Conservation (phyloP, 1,139 yeast genomes). For the Sugiyamaella pinicola region DNA sequence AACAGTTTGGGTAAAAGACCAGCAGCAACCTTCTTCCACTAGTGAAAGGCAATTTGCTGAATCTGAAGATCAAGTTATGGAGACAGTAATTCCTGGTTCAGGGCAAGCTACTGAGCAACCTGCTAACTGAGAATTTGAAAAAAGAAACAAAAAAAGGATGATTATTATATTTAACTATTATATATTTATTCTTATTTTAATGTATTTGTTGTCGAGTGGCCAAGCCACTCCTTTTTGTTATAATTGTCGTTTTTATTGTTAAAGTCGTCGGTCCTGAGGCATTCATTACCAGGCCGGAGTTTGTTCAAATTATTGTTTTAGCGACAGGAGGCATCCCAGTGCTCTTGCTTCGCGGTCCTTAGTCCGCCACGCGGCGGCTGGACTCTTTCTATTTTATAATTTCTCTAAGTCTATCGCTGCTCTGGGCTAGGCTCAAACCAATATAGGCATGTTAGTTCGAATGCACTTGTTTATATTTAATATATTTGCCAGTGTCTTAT, state of each 20-base stretch:
- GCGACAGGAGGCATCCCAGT: too few relatives aligned
- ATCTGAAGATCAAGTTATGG: constrained; percentile 74
- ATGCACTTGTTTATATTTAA: constrained; percentile 1
- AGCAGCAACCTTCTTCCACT: constrained; percentile 55
- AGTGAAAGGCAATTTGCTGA: constrained; percentile 73
- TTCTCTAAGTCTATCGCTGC: too few relatives aligned
- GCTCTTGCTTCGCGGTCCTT: neutral
- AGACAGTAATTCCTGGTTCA: constrained; percentile 51
- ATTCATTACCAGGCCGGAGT: too few relatives aligned
- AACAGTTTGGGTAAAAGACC: constrained; percentile 29
- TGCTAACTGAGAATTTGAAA: constrained; percentile 4
- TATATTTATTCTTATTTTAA: constrained; percentile 18
- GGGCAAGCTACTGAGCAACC: constrained; percentile 12
- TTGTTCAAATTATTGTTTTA: too few relatives aligned
- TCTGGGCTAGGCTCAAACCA: neutral
- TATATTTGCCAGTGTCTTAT: constrained; percentile 1
- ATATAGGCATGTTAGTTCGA: neutral
- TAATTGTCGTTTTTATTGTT: neutral
- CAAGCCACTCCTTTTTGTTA: neutral
- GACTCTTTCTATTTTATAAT: too few relatives aligned
- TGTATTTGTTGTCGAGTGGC: constrained; percentile 7
- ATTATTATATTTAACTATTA: constrained; percentile 6
- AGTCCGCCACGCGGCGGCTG: too few relatives aligned
- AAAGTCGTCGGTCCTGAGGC: too few relatives aligned
- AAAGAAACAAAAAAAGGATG: neutral